Percentiles rank a stretch among this genome's conserved stretches.
phyloP scores from a whole-genome alignment of 192 early-diverging fungal species.

The Borealophlyctis nickersoniae region DNA sequence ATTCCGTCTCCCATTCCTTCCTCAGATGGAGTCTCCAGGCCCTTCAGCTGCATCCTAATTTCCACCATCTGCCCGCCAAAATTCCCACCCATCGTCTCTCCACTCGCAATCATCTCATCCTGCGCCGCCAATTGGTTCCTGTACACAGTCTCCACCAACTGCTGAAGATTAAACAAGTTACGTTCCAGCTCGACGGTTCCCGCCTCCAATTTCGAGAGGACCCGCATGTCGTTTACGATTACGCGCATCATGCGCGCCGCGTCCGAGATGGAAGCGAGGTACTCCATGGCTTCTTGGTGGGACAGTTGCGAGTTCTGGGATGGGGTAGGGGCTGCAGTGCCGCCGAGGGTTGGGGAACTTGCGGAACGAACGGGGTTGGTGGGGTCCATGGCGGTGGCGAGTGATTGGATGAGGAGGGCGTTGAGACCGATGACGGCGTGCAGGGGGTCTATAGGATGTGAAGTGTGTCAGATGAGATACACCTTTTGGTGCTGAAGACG shows the following conservation, averaged over 20 bases:
- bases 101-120: too few relatives aligned
- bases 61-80: constrained; percentile 3
- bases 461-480: too few relatives aligned
- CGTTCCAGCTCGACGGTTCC: constrained; percentile 21
- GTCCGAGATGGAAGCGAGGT: constrained; percentile 23
- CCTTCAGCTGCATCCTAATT: constrained; percentile 15
- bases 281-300: constrained; percentile 18
- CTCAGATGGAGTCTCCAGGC: not conserved
- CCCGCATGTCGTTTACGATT: constrained; percentile 29
- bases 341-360: too few relatives aligned
- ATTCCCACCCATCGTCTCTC: not conserved
- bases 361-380: too few relatives aligned
- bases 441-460: too few relatives aligned
- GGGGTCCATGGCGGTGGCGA: too few relatives aligned
- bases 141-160: constrained; percentile 11
- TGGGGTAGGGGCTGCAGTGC: too few relatives aligned
- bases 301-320: too few relatives aligned
- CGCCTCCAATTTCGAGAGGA: constrained; percentile 23
- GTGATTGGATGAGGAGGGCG: too few relatives aligned
- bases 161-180: constrained; percentile 8
- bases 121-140: constrained; percentile 7
- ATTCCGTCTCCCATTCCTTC: too few relatives aligned
- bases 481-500: too few relatives aligned
- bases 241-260: constrained; percentile 30
- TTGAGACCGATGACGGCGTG: constrained; percentile 35